A percentile compares a stretch with the other conserved stretches of the same genome.
Evolutionary conservation across 2,329 filamentous ascomycete species (phyloP).

Genomic region (Colletotrichum orchidophilum): DNA sequence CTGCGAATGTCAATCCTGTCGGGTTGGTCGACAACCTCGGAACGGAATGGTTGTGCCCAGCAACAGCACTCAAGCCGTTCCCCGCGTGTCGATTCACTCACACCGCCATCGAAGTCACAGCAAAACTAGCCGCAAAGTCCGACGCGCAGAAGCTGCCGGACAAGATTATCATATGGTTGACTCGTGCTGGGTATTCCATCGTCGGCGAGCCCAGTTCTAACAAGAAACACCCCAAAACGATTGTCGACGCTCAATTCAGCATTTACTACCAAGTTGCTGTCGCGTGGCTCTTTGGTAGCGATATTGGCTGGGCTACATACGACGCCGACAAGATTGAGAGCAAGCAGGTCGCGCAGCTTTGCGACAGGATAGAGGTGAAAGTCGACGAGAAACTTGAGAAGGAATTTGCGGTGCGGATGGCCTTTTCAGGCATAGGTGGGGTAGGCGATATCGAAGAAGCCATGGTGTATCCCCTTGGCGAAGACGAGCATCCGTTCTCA

Average conservation of each 20-base stretch:
- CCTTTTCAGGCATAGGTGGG: conserved; percentile 32
- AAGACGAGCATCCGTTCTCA: conserved; percentile 37
- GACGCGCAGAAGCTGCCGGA: conserved; percentile 25
- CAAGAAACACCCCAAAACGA: neutral
- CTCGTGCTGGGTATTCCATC: conserved; percentile 36
- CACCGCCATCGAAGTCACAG: conserved; percentile 40
- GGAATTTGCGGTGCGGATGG: conserved; percentile 3
- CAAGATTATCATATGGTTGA: conserved; percentile 35
- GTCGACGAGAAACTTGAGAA: conserved; percentile 26
- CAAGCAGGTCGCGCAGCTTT: conserved; percentile 18
- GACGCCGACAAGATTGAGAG: neutral
- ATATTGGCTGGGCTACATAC: neutral
- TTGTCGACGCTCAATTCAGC: neutral
- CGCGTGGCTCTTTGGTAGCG: neutral
- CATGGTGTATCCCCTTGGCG: conserved; percentile 36
- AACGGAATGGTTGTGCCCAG: neutral
- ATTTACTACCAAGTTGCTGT: neutral
- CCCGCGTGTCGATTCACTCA: conserved; percentile 38
- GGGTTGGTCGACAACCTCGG: conserved; percentile 29
- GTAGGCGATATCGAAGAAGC: conserved; percentile 31
- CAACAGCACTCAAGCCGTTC: neutral
- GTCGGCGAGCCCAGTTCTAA: neutral
- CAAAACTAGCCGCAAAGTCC: conserved; percentile 28
- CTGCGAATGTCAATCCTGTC: conserved; percentile 30
- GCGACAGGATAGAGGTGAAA: conserved; percentile 35